Conservation (phyloP, 1,284 basidiomycete species). For the Athelia psychrophila region DNA sequence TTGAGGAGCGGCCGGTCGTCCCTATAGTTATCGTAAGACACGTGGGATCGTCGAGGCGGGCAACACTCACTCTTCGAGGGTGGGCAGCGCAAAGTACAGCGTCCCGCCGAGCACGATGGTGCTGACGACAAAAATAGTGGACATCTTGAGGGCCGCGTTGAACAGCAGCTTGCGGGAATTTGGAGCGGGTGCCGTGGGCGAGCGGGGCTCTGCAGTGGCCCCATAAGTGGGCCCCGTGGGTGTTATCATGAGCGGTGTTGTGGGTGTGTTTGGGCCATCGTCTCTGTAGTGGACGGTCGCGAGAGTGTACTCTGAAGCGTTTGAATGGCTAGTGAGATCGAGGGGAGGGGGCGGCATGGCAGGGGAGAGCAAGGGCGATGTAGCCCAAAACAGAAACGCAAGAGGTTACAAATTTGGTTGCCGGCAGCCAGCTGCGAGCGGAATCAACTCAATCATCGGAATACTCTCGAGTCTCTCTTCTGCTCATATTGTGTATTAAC, state of each 20-base stretch:
- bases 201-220: constrained; percentile 39
- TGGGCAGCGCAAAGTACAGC: constrained; percentile 78
- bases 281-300: constrained; percentile 43
- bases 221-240: constrained; percentile 49
- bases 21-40: constrained; percentile 34
- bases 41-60: constrained; percentile 2
- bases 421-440: not conserved
- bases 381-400: not conserved
- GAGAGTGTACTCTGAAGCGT: constrained; percentile 64
- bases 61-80: constrained; percentile 67
- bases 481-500: not conserved
- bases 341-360: constrained; percentile 7
- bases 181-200: constrained; percentile 28
- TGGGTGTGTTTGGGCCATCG: constrained; percentile 32
- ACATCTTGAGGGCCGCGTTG: constrained; percentile 81
- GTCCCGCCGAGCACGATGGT: constrained; percentile 68
- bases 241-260: constrained; percentile 26
- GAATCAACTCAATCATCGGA: not conserved
- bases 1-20: constrained; percentile 71
- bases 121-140: constrained; percentile 70
- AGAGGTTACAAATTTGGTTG: not conserved
- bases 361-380: not conserved
- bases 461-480: not conserved
- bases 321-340: constrained; percentile 22
- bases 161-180: constrained; percentile 60